phyloP scores from a whole-genome alignment of 2,329 filamentous ascomycete species.

The Fusarium sp. region DNA sequence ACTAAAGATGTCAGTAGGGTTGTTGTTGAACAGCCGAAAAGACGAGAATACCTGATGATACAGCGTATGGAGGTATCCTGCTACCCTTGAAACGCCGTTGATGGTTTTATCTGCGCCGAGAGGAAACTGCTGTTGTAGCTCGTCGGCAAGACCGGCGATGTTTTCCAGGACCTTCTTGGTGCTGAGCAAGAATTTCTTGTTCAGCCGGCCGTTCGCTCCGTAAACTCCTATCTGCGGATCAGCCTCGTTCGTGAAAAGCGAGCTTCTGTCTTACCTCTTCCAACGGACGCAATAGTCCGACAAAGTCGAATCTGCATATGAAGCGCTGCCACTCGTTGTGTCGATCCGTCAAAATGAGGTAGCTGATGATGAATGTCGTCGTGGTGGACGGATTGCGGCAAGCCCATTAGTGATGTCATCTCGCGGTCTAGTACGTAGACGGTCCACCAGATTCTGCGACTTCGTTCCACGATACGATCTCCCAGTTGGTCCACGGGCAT shows the following conservation, averaged over 20 bases:
- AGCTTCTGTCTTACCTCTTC: constrained; percentile 40
- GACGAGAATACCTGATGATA: constrained; percentile 47
- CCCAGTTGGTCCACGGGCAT: constrained; percentile 59
- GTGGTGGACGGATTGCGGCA: constrained; percentile 61
- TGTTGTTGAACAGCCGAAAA: too few species aligned
- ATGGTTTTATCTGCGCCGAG: constrained; percentile 44
- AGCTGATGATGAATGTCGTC: constrained; percentile 61
- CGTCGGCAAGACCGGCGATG: constrained; percentile 47
- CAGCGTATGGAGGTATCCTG: constrained; percentile 49
- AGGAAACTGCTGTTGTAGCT: constrained; percentile 48
- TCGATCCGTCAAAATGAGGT: constrained; percentile 46
- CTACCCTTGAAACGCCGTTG: constrained; percentile 50
- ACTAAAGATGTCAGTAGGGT: constrained; percentile 17
- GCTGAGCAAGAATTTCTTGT: constrained; percentile 48
- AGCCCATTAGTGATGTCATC: constrained; percentile 65
- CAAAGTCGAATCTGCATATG: constrained; percentile 51
- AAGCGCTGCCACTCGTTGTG: constrained; percentile 44
- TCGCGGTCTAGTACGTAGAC: constrained; percentile 64
- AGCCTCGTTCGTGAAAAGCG: rapidly evolving
- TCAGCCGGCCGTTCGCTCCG: constrained; percentile 45
- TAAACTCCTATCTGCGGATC: constrained; percentile 42
- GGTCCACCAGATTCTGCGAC: constrained; percentile 65
- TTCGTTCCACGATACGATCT: constrained; percentile 56
- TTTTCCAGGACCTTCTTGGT: constrained; percentile 48
- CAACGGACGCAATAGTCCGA: constrained; percentile 47